Evolutionary conservation across 495 filamentous ascomycete genomes (phyloP).

Genomic region (Cryomyces minteri): DNA sequence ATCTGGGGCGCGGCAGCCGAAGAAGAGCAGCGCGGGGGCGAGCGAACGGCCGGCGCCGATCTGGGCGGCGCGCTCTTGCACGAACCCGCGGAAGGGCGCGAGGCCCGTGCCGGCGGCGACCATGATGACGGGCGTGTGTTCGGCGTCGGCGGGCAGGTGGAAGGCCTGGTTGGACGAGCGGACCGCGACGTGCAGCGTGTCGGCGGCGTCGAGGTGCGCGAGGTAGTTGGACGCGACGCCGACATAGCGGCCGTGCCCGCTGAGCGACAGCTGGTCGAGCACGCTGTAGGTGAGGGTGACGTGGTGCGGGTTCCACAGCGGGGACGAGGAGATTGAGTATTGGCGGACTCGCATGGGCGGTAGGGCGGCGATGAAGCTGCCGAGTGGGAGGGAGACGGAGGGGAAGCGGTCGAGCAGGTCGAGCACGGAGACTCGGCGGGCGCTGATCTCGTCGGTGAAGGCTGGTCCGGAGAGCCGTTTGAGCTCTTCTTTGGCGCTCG

Average conservation of each 20-base stretch:
- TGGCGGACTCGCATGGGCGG: constrained; percentile 58
- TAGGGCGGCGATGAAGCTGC: constrained; percentile 45
- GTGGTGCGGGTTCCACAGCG: constrained; percentile 34
- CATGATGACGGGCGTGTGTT: constrained; percentile 37
- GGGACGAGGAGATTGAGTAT: constrained; percentile 68
- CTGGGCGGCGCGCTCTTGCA: constrained; percentile 15
- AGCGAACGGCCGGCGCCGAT: constrained; percentile 5
- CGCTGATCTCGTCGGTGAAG: constrained; percentile 33
- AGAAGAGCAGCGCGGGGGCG: constrained; percentile 18
- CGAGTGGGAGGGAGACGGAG: constrained; percentile 34
- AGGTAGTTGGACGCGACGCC: constrained; percentile 15
- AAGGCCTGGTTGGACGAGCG: constrained; percentile 39
- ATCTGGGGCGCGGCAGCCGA: constrained; percentile 10
- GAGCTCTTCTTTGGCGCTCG: constrained; percentile 23
- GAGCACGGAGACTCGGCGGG: constrained; percentile 41
- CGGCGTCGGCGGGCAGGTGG: constrained; percentile 41
- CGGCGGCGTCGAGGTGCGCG: constrained; percentile 31
- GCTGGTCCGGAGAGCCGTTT: constrained; percentile 27
- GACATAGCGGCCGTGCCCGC: constrained; percentile 21
- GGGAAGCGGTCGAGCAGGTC: constrained; percentile 45
- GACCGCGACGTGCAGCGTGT: constrained; percentile 43
- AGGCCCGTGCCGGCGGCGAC: constrained; percentile 15
- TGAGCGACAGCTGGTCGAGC: constrained; percentile 35
- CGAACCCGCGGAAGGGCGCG: constrained; percentile 19
- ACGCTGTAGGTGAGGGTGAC: constrained; percentile 51